Percentiles rank a stretch among this genome's conserved stretches.
Evolutionary conservation across 805 yeast species (phyloP).

Genomic region (Lachancea sp.): DNA sequence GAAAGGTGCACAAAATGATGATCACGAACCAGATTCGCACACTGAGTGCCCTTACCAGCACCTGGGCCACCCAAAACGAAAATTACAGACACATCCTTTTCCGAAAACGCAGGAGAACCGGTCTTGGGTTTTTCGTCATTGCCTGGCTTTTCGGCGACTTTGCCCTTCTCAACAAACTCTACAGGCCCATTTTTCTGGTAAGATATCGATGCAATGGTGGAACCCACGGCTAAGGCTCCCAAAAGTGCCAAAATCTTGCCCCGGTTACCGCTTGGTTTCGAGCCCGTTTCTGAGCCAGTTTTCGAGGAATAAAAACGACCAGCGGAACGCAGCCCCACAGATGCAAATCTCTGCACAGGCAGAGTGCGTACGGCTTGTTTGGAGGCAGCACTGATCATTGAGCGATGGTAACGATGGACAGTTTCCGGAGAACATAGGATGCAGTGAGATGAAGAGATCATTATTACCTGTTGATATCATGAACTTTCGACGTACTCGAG

Average conservation of each 20-base stretch:
- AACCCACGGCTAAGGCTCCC: slow-evolving; percentile 42
- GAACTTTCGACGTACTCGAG: no score
- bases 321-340: not conserved
- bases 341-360: not conserved
- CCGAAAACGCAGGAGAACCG: slow-evolving; percentile 41
- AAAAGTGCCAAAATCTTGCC: slow-evolving; percentile 35
- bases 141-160: slow-evolving; percentile 2
- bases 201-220: slow-evolving; percentile 39
- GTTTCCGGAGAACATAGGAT: not conserved
- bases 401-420: not conserved
- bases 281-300: not conserved
- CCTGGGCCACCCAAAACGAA: slow-evolving; percentile 98
- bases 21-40: slow-evolving; percentile 75
- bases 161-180: slow-evolving; percentile 36
- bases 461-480: no score
- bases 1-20: slow-evolving; percentile 80
- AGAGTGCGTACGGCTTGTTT: not conserved
- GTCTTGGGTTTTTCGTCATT: slow-evolving; percentile 2
- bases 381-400: not conserved
- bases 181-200: slow-evolving; percentile 41
- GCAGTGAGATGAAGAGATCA: not conserved
- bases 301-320: slow-evolving; percentile 4
- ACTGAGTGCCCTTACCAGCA: slow-evolving; percentile 96
- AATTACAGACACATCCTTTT: slow-evolving; percentile 67
- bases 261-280: slow-evolving; percentile 11